A percentile compares a stretch with the other conserved stretches of the same genome.
Conservation (phyloP, 2,329 filamentous ascomycete species). For the Botryotinia calthae region DNA sequence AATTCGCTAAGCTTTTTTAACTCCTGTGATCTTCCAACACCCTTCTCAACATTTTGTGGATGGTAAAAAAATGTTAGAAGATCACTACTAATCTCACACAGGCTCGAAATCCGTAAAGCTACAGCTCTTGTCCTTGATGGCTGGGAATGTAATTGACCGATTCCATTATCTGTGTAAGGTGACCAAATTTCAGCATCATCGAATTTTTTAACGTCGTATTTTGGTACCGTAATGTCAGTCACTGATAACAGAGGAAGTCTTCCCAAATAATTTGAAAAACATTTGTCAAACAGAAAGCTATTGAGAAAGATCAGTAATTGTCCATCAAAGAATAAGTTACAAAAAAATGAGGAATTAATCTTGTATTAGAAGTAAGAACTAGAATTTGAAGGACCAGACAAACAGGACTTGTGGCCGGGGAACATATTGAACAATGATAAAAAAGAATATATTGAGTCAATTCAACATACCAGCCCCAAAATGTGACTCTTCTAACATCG, state of each 20-base stretch:
- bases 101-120: conserved; percentile 73
- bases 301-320: neutral
- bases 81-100: conserved; percentile 94
- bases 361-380: neutral
- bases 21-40: conserved; percentile 74
- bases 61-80: conserved; percentile 89
- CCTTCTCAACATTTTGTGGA: conserved; percentile 62
- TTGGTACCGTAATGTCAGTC: conserved; percentile 77
- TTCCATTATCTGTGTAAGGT: conserved; percentile 82
- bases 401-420: neutral
- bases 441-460: neutral
- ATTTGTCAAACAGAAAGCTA: conserved; percentile 94
- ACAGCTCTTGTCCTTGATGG: conserved; percentile 80
- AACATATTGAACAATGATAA: neutral
- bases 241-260: conserved; percentile 82
- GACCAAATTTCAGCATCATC: conserved; percentile 58
- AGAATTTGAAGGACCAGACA: neutral
- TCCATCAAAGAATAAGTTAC: neutral
- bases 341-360: neutral
- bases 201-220: conserved; percentile 65
- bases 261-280: conserved; percentile 96
- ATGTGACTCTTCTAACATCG: conserved; percentile 86
- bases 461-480: conserved; percentile 68
- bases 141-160: conserved; percentile 69
- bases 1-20: conserved; percentile 91